These are phyloP conservation scores for Actinomucor elegans DNA, from an alignment of 371 early-diverging fungal genomes.

Conservation along the genomic window DNA sequence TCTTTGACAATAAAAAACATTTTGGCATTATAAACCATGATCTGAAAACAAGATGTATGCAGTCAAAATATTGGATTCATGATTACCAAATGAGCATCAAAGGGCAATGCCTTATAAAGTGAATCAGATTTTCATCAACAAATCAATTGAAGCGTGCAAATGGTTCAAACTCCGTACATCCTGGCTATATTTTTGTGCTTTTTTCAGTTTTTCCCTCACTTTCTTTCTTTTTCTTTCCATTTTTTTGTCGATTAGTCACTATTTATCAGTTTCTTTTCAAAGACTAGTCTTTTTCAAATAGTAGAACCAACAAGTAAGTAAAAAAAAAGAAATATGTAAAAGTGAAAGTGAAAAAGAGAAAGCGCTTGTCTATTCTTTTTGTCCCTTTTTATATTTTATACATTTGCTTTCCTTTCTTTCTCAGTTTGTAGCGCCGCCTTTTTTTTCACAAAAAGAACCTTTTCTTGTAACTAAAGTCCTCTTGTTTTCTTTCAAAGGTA, in stretches of 20 bases:
- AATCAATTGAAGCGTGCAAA: too few relatives aligned
- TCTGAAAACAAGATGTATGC: too few relatives aligned
- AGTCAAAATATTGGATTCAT: too few relatives aligned
- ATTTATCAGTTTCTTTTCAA: not conserved
- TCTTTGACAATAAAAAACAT: too few relatives aligned
- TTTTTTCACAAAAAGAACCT: too few relatives aligned
- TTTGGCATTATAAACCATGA: too few relatives aligned
- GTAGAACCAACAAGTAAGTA: not conserved
- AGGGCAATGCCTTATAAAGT: too few relatives aligned
- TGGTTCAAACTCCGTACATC: not conserved
- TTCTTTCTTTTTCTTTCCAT: not conserved
- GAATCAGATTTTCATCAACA: too few relatives aligned
- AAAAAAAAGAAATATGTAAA: not conserved
- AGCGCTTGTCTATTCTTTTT: not conserved
- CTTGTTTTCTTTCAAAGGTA: too few relatives aligned
- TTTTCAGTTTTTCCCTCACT: not conserved
- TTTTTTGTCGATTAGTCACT: not conserved
- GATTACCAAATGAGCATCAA: too few relatives aligned
- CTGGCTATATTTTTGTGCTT: not conserved
- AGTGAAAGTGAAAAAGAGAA: conserved; percentile 4
- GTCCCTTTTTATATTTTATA: conserved; percentile 1
- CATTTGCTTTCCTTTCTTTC: conserved; percentile 9
- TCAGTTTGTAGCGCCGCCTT: conserved; percentile 27
- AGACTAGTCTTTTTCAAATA: not conserved
- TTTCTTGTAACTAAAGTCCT: too few relatives aligned